Base-by-base conservation (phyloP, 768 basidiomycete species). In the Podaxis sp. region DNA sequence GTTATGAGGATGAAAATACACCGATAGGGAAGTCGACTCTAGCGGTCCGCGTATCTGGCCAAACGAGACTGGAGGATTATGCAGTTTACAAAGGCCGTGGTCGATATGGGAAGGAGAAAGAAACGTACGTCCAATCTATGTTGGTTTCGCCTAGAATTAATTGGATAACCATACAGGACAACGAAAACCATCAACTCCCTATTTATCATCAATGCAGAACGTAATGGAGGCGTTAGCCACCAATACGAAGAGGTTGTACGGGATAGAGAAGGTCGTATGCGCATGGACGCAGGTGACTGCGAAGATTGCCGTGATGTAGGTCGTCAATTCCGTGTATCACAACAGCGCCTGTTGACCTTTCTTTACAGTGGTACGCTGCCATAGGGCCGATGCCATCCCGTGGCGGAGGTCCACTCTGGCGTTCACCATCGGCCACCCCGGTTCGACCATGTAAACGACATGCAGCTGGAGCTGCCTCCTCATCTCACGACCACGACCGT, bases 221-320 rank as follows among this genome's bases (percentile, higher is more conserved):
- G 74, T 38, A 96, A 96, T 70, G 78, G 80, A 0, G 94, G 92
- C 0, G 51, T 85, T 10, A 75, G 77, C 48, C 89, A 83, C 71
- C 86, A 88, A 66, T 96, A 82, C 68, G 89, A 94, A 49, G 87
- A 88, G 54, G 91, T 93, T 15, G 89, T 93, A 12, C 79, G 94
- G 28, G 80, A 78, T 44, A 88, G 82, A 67, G 82, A 83, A 17
- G 83, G 85, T 37, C 79, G 95, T 36, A 80, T 80, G 66, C 76
- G 77, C 56, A 81, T 96, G 80, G 80, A 89, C 55, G 95, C 83
- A 3, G 85, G 81, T 1, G 91, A 93, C 65, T 96, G 93, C 71
- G 90, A 91, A 65, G 89, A 87, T 63, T 96, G 95, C 71, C 84
- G 79, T 44, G 88, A 87, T 54, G 94, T 93, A 69, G 62, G 84